These are phyloP conservation scores for Backusella tuberculispora DNA, from an alignment of 192 early-diverging fungal species.

Conservation along the genomic window DNA sequence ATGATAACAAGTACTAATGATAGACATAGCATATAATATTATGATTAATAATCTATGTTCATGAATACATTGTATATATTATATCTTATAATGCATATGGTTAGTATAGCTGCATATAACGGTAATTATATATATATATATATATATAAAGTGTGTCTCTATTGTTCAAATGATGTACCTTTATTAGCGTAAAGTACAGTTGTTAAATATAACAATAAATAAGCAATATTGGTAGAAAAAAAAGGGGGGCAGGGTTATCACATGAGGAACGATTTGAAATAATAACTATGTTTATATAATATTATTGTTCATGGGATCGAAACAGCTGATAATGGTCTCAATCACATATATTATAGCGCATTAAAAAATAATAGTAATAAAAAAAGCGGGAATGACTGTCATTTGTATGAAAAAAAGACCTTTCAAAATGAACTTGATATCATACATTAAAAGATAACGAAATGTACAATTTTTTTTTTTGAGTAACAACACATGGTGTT, in stretches of 20 bases:
- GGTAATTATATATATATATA: too few species aligned
- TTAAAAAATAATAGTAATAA: background rate
- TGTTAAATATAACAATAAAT: too few species aligned
- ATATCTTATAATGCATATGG: too few species aligned
- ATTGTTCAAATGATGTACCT: too few species aligned
- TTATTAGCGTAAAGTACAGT: too few species aligned
- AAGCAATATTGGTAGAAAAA: background rate
- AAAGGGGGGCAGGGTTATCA: background rate
- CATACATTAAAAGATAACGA: conserved; percentile 12
- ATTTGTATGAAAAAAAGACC: background rate
- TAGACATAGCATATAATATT: too few species aligned
- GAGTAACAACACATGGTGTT: background rate
- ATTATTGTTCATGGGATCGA: conserved; percentile 4
- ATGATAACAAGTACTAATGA: too few species aligned
- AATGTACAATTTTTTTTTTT: background rate
- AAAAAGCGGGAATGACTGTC: conserved; percentile 11
- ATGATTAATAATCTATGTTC: too few species aligned
- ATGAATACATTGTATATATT: too few species aligned
- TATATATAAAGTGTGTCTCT: too few species aligned
- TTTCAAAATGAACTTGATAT: conserved; percentile 2
- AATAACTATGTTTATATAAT: background rate
- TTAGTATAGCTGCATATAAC: too few species aligned
- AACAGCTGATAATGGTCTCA: background rate
- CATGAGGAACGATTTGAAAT: background rate
- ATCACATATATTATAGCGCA: background rate